Conservation (phyloP, 345 rosid species). For the Gossypium herbaceum region DNA sequence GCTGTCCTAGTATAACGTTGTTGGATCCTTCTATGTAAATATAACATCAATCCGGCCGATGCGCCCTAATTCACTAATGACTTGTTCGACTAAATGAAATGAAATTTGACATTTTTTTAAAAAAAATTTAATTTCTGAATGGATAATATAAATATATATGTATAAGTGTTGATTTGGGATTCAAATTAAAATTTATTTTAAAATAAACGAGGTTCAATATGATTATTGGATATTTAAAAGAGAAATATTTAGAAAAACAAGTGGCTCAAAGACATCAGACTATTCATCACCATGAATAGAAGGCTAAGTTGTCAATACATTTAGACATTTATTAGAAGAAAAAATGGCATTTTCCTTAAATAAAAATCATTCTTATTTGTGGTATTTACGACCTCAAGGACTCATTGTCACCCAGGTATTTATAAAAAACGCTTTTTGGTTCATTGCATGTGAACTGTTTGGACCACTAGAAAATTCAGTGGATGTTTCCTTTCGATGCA, state of each 20-base stretch:
- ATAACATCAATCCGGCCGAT: neutral
- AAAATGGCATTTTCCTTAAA: neutral
- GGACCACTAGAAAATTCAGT: neutral
- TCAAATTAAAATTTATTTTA: no score
- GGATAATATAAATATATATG: no score
- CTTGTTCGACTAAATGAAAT: no score
- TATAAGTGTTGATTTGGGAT: no score
- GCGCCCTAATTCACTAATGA: neutral
- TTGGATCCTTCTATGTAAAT: neutral
- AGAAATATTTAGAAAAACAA: no score
- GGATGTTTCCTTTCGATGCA: neutral
- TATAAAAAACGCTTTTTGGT: neutral
- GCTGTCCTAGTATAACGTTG: neutral
- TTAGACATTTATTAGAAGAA: neutral
- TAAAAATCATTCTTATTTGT: neutral
- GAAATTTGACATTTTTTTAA: no score
- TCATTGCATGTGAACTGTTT: neutral
- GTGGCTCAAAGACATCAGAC: neutral
- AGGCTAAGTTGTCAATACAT: neutral
- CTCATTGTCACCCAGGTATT: neutral
- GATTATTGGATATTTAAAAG: no score
- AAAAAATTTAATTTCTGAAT: no score
- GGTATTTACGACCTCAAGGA: neutral
- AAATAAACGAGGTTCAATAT: no score
- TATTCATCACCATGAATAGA: neutral